phyloP scores from a whole-genome alignment of 2,329 filamentous ascomycete genomes.

The Neonectria coccinea region DNA sequence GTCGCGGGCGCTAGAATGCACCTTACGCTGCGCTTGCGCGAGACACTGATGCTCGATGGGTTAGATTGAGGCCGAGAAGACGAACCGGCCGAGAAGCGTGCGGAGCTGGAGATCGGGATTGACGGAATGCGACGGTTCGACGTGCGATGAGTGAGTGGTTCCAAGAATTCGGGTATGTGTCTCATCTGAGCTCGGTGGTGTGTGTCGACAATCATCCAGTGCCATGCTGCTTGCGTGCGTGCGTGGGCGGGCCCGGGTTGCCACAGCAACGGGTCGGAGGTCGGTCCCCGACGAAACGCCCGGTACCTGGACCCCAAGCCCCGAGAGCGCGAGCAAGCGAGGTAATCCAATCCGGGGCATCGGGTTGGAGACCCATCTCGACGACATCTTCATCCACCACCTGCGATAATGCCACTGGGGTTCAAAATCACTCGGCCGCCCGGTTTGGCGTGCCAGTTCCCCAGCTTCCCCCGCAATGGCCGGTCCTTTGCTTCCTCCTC shows the following conservation, averaged over 20 bases:
- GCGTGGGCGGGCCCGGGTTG: constrained; percentile 36
- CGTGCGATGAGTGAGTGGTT: background rate
- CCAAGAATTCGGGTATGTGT: constrained; percentile 19
- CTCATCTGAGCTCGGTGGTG: constrained; percentile 32
- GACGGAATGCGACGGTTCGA: constrained; percentile 13
- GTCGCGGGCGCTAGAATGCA: constrained; percentile 20
- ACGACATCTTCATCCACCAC: constrained; percentile 4
- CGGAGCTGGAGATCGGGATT: background rate
- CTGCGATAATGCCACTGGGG: constrained; percentile 27
- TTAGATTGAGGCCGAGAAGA: constrained; percentile 17
- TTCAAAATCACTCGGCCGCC: constrained; percentile 23
- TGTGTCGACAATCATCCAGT: constrained; percentile 29
- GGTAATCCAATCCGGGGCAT: constrained; percentile 3
- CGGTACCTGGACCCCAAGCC: background rate
- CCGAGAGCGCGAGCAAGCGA: constrained; percentile 9
- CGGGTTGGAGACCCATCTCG: constrained; percentile 30
- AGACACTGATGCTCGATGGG: constrained; percentile 4
- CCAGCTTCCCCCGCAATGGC: constrained; percentile 9
- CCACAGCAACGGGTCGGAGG: constrained; percentile 43
- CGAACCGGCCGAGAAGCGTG: background rate
- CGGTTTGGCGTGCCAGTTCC: constrained; percentile 8
- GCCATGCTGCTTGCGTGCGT: background rate
- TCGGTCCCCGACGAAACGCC: constrained; percentile 17
- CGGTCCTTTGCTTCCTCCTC: constrained; percentile 30
- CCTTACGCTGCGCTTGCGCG: constrained; percentile 24